Evolutionary conservation across 2,329 filamentous ascomycete genomes (phyloP), one percentile per base, ranked within the genome.

Genomic region (Penicillium digitatum): DNA sequence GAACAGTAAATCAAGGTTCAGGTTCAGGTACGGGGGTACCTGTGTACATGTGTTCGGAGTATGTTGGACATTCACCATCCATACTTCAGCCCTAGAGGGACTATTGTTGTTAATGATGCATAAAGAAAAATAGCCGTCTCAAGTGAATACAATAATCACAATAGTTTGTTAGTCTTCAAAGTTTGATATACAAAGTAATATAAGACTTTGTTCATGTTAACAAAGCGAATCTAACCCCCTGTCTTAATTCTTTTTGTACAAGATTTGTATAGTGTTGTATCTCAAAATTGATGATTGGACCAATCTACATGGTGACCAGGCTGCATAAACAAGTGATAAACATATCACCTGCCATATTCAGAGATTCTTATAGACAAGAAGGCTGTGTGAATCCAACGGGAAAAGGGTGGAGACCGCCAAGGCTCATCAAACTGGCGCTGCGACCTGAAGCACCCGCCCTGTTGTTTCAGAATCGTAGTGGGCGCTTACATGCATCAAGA

Each of bases 361-460:
- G 52, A 14, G 20, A 40, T 26, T 34, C 27, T 26, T 45, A 31
- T 45, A 32, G 48, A 53, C 49, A 40, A n/a, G 42, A 42, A 51
- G 51, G 22, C 29, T 29, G 40, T 48, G 38, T 32, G 43, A 43
- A 42, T 49, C 48, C 55, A 55, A 55, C 51, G 48, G 52, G 38
- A 53, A 47, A 31, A 18, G 37, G 42, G 58, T 61, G 54, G 55
- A 52, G 24, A 40, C 57, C 60, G 61, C 64, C 63, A 63, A 65
- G 61, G 14, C 27, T 51, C 58, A 63, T 70, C 61, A 71, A 72
- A 70, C 69, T 70, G 66, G 66, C 67, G 66, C 67, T 62, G 65
- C 63, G 59, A 67, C 61, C 63, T 71, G 66, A 72, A 70, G 68
- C 68, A 71, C 64, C 65, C 61, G 63, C 68, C 60, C 53, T 62